phyloP scores from a whole-genome alignment of 768 basidiomycete species.

The Chiua virens region DNA sequence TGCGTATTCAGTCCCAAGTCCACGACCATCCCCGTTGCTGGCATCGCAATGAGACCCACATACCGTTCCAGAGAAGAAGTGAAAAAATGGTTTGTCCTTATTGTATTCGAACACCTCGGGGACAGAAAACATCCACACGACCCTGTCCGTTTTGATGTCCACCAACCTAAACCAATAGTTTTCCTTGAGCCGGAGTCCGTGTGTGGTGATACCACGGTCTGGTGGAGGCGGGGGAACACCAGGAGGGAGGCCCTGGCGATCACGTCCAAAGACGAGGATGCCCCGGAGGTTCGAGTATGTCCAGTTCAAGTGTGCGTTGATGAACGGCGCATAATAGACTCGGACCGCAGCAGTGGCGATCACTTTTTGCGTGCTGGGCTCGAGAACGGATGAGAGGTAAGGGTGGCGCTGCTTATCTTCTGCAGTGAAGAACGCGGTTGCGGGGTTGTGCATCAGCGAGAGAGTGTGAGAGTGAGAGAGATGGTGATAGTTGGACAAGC shows the following conservation, averaged over 20 bases:
- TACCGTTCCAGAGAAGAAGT: constrained; percentile 84
- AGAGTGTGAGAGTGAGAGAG: constrained; percentile 1
- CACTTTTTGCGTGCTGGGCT: constrained; percentile 42
- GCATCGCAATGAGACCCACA: constrained; percentile 27
- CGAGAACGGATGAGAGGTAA: constrained; percentile 40
- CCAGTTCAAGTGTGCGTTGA: constrained; percentile 51
- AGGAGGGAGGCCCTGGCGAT: constrained; percentile 29
- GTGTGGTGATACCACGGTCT: constrained; percentile 17
- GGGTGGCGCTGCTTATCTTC: constrained; percentile 39
- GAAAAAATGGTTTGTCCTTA: constrained; percentile 89
- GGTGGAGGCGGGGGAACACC: constrained; percentile 13
- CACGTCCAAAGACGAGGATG: constrained; percentile 52
- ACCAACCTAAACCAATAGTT: constrained; percentile 66
- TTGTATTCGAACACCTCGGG: constrained; percentile 65
- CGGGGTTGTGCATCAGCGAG: constrained; percentile 31
- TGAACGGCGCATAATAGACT: constrained; percentile 61
- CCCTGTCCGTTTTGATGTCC: constrained; percentile 54
- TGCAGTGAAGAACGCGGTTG: constrained; percentile 34
- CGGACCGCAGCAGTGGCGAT: constrained; percentile 56
- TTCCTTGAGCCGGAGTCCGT: constrained; percentile 30
- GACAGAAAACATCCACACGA: constrained; percentile 69
- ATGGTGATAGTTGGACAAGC: not conserved
- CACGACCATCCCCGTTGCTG: too few species aligned
- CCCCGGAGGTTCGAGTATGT: constrained; percentile 59
- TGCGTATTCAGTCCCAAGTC: too few species aligned